phyloP scores from a whole-genome alignment of 1,284 basidiomycete genomes.

The Ganoderma sp. region DNA sequence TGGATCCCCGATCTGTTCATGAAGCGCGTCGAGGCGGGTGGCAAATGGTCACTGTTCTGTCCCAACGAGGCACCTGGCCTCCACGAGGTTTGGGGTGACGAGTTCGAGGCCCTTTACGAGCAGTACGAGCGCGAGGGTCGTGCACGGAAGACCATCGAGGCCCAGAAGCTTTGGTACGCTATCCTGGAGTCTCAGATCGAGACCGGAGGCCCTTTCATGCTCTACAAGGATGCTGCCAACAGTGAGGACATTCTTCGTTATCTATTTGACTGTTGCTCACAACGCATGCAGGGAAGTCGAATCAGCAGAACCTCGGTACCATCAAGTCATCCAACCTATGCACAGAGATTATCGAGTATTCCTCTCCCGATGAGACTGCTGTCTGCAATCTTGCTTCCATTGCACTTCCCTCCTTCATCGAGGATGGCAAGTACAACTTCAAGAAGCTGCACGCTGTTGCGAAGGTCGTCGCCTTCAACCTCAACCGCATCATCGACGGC shows the following conservation, averaged over 20 bases:
- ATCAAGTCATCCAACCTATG: conserved; percentile 99
- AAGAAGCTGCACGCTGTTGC: conserved; percentile 93
- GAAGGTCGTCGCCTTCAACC: conserved; percentile 92
- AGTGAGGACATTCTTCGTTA: conserved; percentile 50
- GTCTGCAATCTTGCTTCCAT: conserved; percentile 99
- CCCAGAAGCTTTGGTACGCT: conserved; percentile 99
- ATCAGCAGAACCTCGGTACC: conserved; percentile 98
- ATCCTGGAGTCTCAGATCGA: conserved; percentile 98
- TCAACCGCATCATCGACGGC: conserved; percentile 94
- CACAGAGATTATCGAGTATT: conserved; percentile 99
- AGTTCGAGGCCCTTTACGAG: conserved; percentile 91
- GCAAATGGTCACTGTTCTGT: conserved; percentile 97
- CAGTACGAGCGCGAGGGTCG: conserved; percentile 93
- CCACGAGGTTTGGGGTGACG: conserved; percentile 89
- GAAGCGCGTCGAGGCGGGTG: conserved; percentile 90
- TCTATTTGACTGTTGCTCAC: background rate
- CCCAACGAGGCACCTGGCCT: conserved; percentile 95
- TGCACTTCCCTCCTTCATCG: conserved; percentile 90
- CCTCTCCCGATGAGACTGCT: conserved; percentile 96
- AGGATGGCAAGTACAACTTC: conserved; percentile 85
- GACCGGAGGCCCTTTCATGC: conserved; percentile 98
- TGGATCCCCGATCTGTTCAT: conserved; percentile 99
- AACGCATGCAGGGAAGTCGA: conserved; percentile 77
- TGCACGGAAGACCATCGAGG: conserved; percentile 86
- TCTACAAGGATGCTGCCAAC: conserved; percentile 94